These are phyloP conservation scores for Fusarium sp. DNA, from an alignment of 2,329 filamentous ascomycete species.

Conservation along the genomic window DNA sequence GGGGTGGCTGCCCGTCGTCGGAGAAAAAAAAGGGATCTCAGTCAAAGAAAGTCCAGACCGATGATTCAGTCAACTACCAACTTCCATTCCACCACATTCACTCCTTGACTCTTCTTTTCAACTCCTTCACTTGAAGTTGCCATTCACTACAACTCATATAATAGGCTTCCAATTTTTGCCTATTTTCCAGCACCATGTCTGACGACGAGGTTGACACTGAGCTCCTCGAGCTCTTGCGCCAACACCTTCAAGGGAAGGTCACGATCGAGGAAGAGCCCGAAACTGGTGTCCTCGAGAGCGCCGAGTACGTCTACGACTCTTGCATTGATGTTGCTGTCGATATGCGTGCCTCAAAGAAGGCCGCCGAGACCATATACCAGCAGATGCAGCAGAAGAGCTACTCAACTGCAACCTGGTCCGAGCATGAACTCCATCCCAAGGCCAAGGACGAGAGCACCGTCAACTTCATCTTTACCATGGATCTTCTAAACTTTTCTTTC, in stretches of 20 bases:
- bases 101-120: constrained; percentile 16
- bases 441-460: constrained; percentile 79
- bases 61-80: constrained; percentile 32
- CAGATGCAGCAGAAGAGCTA: constrained; percentile 86
- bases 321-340: constrained; percentile 91
- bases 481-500: constrained; percentile 95
- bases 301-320: constrained; percentile 89
- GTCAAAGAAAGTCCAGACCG: constrained; percentile 24
- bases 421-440: constrained; percentile 89
- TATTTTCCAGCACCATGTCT: constrained; percentile 66
- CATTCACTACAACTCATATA: not conserved
- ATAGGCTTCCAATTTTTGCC: not conserved
- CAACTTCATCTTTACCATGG: constrained; percentile 97
- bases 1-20: constrained; percentile 10
- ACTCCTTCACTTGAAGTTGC: not conserved
- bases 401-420: constrained; percentile 84
- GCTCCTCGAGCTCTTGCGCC: constrained; percentile 82
- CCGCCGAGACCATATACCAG: constrained; percentile 78
- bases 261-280: constrained; percentile 67
- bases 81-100: constrained; percentile 16
- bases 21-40: constrained; percentile 28
- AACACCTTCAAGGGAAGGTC: constrained; percentile 72
- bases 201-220: constrained; percentile 92
- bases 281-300: constrained; percentile 81
- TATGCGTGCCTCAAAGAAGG: constrained; percentile 80